These are phyloP conservation scores for Tremellales sp. DNA, from an alignment of 1,284 basidiomycete genomes.

Conservation along the genomic window DNA sequence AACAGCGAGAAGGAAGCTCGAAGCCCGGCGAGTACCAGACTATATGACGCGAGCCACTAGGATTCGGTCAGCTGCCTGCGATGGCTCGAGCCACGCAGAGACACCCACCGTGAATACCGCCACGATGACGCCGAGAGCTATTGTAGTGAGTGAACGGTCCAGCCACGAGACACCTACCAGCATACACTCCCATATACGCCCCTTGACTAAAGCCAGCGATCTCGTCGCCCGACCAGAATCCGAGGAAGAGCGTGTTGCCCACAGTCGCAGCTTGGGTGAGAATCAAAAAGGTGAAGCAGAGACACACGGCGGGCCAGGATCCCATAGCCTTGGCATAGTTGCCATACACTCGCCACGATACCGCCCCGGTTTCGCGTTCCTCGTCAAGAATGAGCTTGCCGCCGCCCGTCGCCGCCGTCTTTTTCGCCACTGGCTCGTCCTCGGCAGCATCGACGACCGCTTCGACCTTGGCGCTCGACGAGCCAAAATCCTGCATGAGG, in stretches of 20 bases:
- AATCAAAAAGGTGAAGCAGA: conserved; percentile 15
- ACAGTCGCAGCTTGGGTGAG: conserved; percentile 27
- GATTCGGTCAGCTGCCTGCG: not conserved
- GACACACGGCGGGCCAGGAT: conserved; percentile 10
- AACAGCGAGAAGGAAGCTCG: conserved; percentile 29
- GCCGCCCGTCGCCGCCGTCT: conserved; percentile 1
- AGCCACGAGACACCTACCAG: conserved; percentile 13
- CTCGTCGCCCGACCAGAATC: conserved; percentile 31
- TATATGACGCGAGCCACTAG: conserved; percentile 19
- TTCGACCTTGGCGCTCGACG: not conserved
- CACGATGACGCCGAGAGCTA: conserved; percentile 17
- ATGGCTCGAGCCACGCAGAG: not conserved
- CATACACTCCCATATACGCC: conserved; percentile 36
- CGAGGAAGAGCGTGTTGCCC: conserved; percentile 30
- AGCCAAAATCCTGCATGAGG: conserved; percentile 12
- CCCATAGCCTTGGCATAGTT: conserved; percentile 23
- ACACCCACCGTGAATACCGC: conserved; percentile 18
- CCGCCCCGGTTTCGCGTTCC: conserved; percentile 32
- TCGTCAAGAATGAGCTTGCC: conserved; percentile 23
- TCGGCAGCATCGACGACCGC: not conserved
- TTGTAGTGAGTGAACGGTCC: not conserved
- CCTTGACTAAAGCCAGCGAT: conserved; percentile 27
- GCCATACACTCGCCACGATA: conserved; percentile 27
- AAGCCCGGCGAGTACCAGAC: conserved; percentile 23
- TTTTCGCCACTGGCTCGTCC: not conserved